A percentile compares a stretch with the other conserved stretches of the same genome.
Evolutionary conservation across 1,284 basidiomycete species (phyloP).

Genomic region (Tylopilus sp.): DNA sequence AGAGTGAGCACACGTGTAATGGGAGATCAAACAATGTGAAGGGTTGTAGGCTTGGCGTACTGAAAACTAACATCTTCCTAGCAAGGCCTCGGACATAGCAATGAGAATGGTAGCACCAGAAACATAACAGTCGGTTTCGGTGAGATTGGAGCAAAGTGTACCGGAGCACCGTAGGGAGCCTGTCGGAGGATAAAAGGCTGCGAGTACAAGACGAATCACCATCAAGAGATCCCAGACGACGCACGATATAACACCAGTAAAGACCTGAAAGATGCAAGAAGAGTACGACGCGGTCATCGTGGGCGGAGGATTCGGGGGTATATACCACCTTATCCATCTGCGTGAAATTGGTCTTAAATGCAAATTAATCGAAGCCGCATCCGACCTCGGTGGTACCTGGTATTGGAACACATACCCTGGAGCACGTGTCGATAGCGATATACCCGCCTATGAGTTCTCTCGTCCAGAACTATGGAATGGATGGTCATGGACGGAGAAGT

Average conservation of each 20-base stretch:
- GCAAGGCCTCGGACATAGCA: too few relatives aligned
- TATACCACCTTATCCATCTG: slow-evolving; percentile 14
- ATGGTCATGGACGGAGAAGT: slow-evolving; percentile 25
- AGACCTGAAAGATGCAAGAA: slow-evolving; percentile 6
- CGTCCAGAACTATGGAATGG: slow-evolving; percentile 17
- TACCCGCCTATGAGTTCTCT: slow-evolving; percentile 16
- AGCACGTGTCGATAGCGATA: slow-evolving; percentile 13
- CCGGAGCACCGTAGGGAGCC: background rate
- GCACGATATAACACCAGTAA: background rate
- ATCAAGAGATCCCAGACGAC: background rate
- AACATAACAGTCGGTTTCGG: too few relatives aligned
- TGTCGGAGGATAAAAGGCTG: background rate
- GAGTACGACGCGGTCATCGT: slow-evolving; percentile 16
- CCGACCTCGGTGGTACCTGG: slow-evolving; percentile 12
- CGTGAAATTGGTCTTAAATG: slow-evolving; percentile 15
- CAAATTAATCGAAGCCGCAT: slow-evolving; percentile 13
- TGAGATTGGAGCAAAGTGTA: background rate
- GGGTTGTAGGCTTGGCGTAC: too few relatives aligned
- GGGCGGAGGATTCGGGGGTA: slow-evolving; percentile 18
- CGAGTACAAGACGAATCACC: background rate
- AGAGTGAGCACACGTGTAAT: too few relatives aligned
- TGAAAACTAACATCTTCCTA: too few relatives aligned
- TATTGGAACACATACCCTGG: slow-evolving; percentile 23
- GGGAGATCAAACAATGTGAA: too few relatives aligned
- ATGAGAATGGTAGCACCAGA: too few relatives aligned